phyloP scores from a whole-genome alignment of 2,329 filamentous ascomycete species.

The Paecilomyces variotii region DNA sequence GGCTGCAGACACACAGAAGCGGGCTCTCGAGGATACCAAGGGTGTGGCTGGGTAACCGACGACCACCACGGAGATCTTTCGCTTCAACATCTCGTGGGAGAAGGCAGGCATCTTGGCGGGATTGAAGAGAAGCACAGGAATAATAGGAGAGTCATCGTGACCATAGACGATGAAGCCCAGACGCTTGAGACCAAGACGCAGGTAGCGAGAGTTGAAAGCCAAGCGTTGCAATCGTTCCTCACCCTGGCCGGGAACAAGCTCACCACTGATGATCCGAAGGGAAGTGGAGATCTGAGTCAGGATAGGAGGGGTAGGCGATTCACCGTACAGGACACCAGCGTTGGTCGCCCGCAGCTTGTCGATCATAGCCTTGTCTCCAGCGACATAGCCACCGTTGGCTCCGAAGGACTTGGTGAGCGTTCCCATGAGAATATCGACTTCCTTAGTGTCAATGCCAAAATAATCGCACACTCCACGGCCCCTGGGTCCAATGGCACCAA shows the following conservation, averaged over 20 bases:
- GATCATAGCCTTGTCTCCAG: slow-evolving; percentile 80
- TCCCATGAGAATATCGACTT: slow-evolving; percentile 95
- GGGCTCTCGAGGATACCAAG: slow-evolving; percentile 84
- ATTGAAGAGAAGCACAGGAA: slow-evolving; percentile 90
- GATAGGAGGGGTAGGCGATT: slow-evolving; percentile 79
- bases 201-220: slow-evolving; percentile 96
- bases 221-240: slow-evolving; percentile 92
- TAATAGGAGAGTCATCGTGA: slow-evolving; percentile 95
- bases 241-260: slow-evolving; percentile 80
- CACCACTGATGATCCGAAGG: slow-evolving; percentile 80
- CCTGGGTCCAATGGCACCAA: slow-evolving; percentile 80
- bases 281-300: slow-evolving; percentile 85
- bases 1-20: slow-evolving; percentile 90
- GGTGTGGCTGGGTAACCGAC: slow-evolving; percentile 96
- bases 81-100: slow-evolving; percentile 95
- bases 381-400: slow-evolving; percentile 93
- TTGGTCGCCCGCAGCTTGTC: slow-evolving; percentile 85
- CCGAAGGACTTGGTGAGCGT: slow-evolving; percentile 98
- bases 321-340: slow-evolving; percentile 76
- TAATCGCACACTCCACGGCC: slow-evolving; percentile 96
- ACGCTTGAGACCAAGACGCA: slow-evolving; percentile 93
- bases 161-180: slow-evolving; percentile 95
- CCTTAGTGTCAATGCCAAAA: slow-evolving; percentile 78
- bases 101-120: slow-evolving; percentile 99
- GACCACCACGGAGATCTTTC: slow-evolving; percentile 95